phyloP scores from a whole-genome alignment of 345 rosid species.

The Psidium guajava region DNA sequence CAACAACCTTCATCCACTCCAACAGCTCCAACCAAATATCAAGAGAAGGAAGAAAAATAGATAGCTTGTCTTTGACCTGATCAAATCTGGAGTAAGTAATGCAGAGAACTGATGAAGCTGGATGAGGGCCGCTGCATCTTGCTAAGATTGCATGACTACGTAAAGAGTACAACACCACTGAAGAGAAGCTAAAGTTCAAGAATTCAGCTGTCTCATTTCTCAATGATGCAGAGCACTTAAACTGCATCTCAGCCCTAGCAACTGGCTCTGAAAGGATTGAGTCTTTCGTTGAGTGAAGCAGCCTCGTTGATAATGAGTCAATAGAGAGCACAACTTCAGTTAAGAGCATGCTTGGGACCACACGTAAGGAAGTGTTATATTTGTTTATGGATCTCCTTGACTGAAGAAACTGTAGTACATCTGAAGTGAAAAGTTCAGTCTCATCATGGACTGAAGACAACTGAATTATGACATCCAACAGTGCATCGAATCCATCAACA shows the following conservation, averaged over 20 bases:
- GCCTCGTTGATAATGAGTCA: constrained; percentile 36
- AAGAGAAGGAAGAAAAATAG: constrained; percentile 58
- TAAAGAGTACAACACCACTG: constrained; percentile 37
- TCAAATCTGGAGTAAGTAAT: constrained; percentile 29
- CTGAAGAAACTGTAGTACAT: constrained; percentile 48
- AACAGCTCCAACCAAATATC: constrained; percentile 56
- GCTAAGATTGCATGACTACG: constrained; percentile 43
- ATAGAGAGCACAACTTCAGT: constrained; percentile 33
- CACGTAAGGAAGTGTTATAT: constrained; percentile 18
- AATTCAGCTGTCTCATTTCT: constrained; percentile 27
- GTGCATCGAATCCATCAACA: constrained; percentile 43
- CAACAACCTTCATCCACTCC: constrained; percentile 49
- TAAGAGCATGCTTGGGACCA: constrained; percentile 16
- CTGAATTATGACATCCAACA: constrained; percentile 46
- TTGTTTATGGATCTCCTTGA: constrained; percentile 26
- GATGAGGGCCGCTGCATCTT: constrained; percentile 29
- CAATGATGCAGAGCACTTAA: constrained; percentile 43
- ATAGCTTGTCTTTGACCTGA: constrained; percentile 25
- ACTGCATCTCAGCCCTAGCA: constrained; percentile 48
- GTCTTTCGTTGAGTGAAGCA: constrained; percentile 24
- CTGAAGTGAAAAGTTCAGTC: constrained; percentile 42
- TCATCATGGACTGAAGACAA: constrained; percentile 43
- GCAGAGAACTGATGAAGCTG: constrained; percentile 33
- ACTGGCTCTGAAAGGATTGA: constrained; percentile 35
- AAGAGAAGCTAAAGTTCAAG: constrained; percentile 37